Conservation (phyloP, 129 eudicot genomes). For the Flaveria robusta region DNA sequence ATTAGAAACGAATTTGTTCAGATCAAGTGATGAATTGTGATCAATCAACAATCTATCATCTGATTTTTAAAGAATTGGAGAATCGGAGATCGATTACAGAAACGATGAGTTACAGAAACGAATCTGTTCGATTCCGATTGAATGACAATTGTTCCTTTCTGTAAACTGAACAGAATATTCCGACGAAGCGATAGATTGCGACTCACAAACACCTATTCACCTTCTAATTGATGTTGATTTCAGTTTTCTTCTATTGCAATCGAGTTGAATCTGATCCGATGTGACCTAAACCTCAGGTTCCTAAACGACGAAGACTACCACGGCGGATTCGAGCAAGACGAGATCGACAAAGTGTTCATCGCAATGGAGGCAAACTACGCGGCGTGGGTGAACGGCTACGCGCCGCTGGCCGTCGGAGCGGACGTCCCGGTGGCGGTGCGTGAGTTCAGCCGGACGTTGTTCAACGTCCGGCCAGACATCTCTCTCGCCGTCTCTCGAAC, state of each 20-base stretch:
- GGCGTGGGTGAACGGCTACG: constrained; percentile 92
- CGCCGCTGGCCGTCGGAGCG: constrained; percentile 95
- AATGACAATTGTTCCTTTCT: not conserved
- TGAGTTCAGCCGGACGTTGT: constrained; percentile 91
- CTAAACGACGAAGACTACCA: constrained; percentile 78
- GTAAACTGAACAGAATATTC: not conserved
- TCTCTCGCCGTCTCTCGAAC: constrained; percentile 65
- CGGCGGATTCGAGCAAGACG: constrained; percentile 82
- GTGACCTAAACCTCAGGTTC: constrained; percentile 50
- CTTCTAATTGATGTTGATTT: too few species aligned
- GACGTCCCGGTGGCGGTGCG: constrained; percentile 94
- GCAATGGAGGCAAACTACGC: constrained; percentile 86
- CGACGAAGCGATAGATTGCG: not conserved
- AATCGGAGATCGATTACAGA: not conserved
- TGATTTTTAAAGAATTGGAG: not conserved
- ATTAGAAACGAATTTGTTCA: not conserved
- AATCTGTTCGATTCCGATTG: not conserved
- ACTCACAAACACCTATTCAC: not conserved
- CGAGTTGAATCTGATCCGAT: not conserved
- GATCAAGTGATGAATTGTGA: too few species aligned
- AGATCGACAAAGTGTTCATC: constrained; percentile 74
- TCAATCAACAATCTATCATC: too few species aligned
- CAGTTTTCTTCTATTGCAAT: too few species aligned
- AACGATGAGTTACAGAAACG: not conserved
- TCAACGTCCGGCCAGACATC: constrained; percentile 95